Percentiles rank a stretch among this genome's conserved stretches.
Evolutionary conservation across 2,329 filamentous ascomycete species (phyloP).

Genomic region (Clonostachys chloroleuca): DNA sequence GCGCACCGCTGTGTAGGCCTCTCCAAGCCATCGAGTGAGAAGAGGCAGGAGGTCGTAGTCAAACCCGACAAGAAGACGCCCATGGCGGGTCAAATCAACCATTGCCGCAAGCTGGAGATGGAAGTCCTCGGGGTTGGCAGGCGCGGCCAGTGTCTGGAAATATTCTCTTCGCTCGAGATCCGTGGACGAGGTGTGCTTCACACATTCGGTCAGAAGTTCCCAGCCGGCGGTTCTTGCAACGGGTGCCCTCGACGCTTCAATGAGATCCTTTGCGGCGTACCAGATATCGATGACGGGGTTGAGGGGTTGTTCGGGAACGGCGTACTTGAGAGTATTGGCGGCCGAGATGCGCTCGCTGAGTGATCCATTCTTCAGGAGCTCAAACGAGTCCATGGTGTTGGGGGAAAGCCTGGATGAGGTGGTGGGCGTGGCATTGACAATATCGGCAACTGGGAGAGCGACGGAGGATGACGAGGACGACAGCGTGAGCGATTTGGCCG

Average conservation of each 20-base stretch:
- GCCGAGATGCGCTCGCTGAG: constrained; percentile 51
- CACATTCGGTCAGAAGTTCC: constrained; percentile 62
- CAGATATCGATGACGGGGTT: constrained; percentile 59
- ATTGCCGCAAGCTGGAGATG: constrained; percentile 61
- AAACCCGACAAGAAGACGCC: constrained; percentile 60
- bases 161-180: constrained; percentile 63
- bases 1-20: constrained; percentile 48
- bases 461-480: constrained; percentile 29
- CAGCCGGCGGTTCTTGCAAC: constrained; percentile 56
- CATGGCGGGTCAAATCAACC: constrained; percentile 55
- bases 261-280: constrained; percentile 62
- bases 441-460: constrained; percentile 35
- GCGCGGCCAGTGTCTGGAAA: constrained; percentile 56
- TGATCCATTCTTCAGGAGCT: constrained; percentile 47
- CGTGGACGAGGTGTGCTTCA: constrained; percentile 57
- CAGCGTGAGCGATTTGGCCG: constrained; percentile 44
- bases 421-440: constrained; percentile 33
- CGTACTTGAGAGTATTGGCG: constrained; percentile 50
- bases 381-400: constrained; percentile 49
- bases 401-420: constrained; percentile 34
- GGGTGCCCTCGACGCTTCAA: constrained; percentile 49
- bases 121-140: constrained; percentile 57
- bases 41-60: constrained; percentile 63
- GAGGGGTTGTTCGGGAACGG: constrained; percentile 54
- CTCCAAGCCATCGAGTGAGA: constrained; percentile 55